Evolutionary conservation across 2,329 filamentous ascomycete species (phyloP).

Genomic region (Penicillium frequentans): DNA sequence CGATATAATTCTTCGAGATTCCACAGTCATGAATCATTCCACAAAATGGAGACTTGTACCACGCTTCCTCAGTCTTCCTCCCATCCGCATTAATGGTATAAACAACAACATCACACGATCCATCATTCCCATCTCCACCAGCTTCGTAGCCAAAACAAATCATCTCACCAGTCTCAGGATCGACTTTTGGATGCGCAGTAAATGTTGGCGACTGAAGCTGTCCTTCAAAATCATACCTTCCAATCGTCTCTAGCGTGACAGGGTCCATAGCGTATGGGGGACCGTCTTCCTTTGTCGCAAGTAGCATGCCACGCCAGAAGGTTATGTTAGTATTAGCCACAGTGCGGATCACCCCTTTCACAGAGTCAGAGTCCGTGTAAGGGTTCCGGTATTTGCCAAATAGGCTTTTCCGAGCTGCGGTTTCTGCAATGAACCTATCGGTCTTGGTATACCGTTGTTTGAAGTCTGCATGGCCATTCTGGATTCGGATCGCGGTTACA

Average conservation of each 20-base stretch:
- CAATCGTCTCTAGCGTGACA: neutral
- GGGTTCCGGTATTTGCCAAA: constrained; percentile 61
- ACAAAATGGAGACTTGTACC: constrained; percentile 53
- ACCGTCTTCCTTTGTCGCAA: neutral
- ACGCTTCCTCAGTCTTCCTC: constrained; percentile 48
- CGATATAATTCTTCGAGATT: constrained; percentile 46
- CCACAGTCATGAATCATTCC: constrained; percentile 57
- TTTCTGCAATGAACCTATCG: constrained; percentile 43
- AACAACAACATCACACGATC: constrained; percentile 45
- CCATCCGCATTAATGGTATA: constrained; percentile 50
- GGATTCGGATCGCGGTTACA: constrained; percentile 44
- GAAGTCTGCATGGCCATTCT: constrained; percentile 44
- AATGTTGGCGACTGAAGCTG: neutral
- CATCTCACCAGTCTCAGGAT: neutral
- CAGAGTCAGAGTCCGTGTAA: constrained; percentile 38
- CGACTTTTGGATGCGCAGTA: neutral
- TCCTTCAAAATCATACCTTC: neutral
- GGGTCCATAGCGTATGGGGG: neutral
- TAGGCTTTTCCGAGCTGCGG: constrained; percentile 39
- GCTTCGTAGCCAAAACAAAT: constrained; percentile 21
- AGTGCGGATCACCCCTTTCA: neutral
- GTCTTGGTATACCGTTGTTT: constrained; percentile 46
- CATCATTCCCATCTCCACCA: constrained; percentile 40
- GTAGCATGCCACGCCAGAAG: neutral
- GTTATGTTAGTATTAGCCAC: neutral